A percentile compares a stretch with the other conserved stretches of the same genome.
These are phyloP conservation scores for Phytophthora litchii DNA, from an alignment of 352 stramenopile genomes.

Conservation along the genomic window DNA sequence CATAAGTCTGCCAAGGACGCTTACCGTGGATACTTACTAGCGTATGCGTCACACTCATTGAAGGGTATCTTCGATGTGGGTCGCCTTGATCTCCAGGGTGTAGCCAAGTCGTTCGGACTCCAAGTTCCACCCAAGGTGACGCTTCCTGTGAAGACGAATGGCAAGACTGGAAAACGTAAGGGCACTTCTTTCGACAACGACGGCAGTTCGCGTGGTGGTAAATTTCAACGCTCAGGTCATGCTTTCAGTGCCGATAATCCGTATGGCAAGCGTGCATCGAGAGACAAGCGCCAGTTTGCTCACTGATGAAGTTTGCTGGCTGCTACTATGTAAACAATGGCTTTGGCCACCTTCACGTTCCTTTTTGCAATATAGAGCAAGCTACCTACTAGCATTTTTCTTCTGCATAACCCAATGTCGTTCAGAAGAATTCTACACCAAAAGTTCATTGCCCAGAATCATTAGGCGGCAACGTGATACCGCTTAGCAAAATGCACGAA, in stretches of 20 bases:
- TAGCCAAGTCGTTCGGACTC: slow-evolving; percentile 98
- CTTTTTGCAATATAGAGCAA: slow-evolving; percentile 41
- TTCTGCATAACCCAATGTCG: too few species aligned
- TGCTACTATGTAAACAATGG: slow-evolving; percentile 36
- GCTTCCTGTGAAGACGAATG: slow-evolving; percentile 89
- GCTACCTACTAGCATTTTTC: slow-evolving; percentile 11
- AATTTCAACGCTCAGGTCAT: slow-evolving; percentile 90
- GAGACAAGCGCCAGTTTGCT: slow-evolving; percentile 96
- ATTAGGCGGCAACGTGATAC: slow-evolving; percentile 3
- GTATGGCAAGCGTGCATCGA: slow-evolving; percentile 91
- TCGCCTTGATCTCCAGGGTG: slow-evolving; percentile 95
- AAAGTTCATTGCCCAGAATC: too few species aligned
- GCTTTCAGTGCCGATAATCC: slow-evolving; percentile 98
- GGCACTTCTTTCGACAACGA: slow-evolving; percentile 62
- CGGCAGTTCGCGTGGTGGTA: slow-evolving; percentile 46
- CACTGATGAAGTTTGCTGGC: slow-evolving; percentile 39
- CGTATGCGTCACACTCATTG: slow-evolving; percentile 97
- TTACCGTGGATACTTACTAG: slow-evolving; percentile 97
- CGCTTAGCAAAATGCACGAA: not conserved
- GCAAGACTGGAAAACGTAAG: slow-evolving; percentile 81
- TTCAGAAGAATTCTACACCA: too few species aligned
- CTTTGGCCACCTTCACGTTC: slow-evolving; percentile 23
- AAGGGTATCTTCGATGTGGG: slow-evolving; percentile 99
- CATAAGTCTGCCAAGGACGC: slow-evolving; percentile 97
- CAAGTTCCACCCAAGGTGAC: slow-evolving; percentile 97